phyloP scores from a whole-genome alignment of 495 filamentous ascomycete species.

The Tuber calosporum region DNA sequence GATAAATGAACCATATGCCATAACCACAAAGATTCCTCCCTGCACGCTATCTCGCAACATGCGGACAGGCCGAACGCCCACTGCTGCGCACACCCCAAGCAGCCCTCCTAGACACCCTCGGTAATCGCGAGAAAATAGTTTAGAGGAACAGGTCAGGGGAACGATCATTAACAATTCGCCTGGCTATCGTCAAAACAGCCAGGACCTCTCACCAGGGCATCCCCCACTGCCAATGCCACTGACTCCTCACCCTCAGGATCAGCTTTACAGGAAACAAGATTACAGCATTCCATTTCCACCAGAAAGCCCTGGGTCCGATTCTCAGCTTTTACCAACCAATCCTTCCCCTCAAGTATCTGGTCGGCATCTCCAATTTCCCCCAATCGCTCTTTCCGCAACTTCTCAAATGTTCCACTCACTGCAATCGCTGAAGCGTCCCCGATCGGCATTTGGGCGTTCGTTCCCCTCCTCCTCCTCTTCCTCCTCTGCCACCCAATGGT shows the following conservation, averaged over 20 bases:
- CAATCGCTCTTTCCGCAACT: neutral
- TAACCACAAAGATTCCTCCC: neutral
- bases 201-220: neutral
- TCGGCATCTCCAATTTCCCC: neutral
- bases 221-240: neutral
- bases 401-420: neutral
- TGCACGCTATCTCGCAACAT: neutral
- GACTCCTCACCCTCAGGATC: neutral
- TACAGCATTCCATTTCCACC: neutral
- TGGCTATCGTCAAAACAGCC: neutral
- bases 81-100: neutral
- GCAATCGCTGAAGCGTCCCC: neutral
- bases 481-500: neutral
- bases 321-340: neutral
- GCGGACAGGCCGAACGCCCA: neutral
- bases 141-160: slow-evolving; percentile 27
- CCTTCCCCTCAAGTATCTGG: neutral
- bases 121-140: neutral
- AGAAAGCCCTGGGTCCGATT: neutral
- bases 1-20: no score
- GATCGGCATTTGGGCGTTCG: neutral
- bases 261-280: neutral
- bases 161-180: slow-evolving; percentile 12
- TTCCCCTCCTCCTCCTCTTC: slow-evolving; percentile 7
- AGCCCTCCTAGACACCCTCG: neutral